Base-by-base conservation (phyloP, 2,329 filamentous ascomycete species). In the Drechslerella dactyloides region DNA sequence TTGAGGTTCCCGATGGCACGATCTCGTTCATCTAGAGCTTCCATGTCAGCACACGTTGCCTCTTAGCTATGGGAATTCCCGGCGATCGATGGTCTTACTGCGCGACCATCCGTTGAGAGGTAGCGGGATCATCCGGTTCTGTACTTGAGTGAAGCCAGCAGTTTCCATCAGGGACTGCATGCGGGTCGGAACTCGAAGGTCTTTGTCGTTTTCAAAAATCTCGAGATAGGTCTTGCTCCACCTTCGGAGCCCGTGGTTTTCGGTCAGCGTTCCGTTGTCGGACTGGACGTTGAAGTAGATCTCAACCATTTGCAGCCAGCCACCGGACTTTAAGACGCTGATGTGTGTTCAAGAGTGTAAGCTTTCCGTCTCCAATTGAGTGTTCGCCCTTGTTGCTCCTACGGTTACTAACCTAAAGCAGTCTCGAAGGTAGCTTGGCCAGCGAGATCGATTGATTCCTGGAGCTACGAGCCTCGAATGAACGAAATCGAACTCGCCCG, bases 291-390 rank as follows among this genome's bases (percentile, higher is more conserved):
- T 91, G 79, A 88, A 89, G 77, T 96, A 91, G 76, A 93, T 85
- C 78, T 96, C 93, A n/a, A 90, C 85, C 84, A 96, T 88, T 77
- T 96, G 91, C 69, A 90, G 85, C 91, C 91, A 96, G 0, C 93
- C 92, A 1, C 88, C 89, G 4, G 87, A 88, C 56, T 86, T 88
- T 73, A 93, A 81, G 8, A 91, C 84, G 21, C 86, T 84, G 73
- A 75, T 78, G 59, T 78, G 8, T 52, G n/a, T 7, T 10, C 17
- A 27, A 40, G 42, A 24, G 19, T 15, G 66, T 74, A 24, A 72
- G 72, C 10, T 46, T 21, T 13, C 6, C 27, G n/a, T 7, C 27
- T 53, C 51, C 37, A 17, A 21, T 17, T 57, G 13, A 42, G 35
- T 21, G 42, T 33, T 55, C 24, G 46, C 27, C 8, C n/a, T 15